phyloP scores from a whole-genome alignment of 495 filamentous ascomycete species.

The Amorphotheca resinae region DNA sequence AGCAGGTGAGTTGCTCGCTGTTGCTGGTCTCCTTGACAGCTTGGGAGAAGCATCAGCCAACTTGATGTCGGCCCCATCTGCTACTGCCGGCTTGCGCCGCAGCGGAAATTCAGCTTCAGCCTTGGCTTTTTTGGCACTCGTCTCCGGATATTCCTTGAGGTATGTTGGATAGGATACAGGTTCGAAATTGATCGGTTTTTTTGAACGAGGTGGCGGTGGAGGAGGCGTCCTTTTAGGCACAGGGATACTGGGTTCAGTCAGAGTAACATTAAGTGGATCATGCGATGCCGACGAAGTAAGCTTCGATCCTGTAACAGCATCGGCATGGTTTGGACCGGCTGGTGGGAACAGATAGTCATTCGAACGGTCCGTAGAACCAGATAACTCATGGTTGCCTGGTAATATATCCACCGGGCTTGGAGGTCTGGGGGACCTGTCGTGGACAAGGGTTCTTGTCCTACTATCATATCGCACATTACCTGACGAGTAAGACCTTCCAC shows the following conservation, averaged over 20 bases:
- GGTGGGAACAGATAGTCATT: constrained; percentile 20
- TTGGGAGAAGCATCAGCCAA: constrained; percentile 1
- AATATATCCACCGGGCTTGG: constrained; percentile 12
- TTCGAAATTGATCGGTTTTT: constrained; percentile 21
- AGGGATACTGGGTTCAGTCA: constrained; percentile 9
- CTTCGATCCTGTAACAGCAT: constrained; percentile 12
- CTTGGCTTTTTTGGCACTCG: constrained; percentile 11
- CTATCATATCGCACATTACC: constrained; percentile 17
- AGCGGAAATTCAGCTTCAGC: constrained; percentile 13
- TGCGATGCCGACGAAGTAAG: constrained; percentile 9
- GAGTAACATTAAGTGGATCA: constrained; percentile 15
- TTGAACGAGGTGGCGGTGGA: constrained; percentile 31
- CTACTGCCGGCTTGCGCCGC: constrained; percentile 8
- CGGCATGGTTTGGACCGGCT: constrained; percentile 15
- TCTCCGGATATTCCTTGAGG: constrained; percentile 22
- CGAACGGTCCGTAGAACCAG: constrained; percentile 4
- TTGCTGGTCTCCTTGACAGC: constrained; percentile 8
- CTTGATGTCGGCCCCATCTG: constrained; percentile 2
- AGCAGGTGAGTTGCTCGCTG: constrained; percentile 24
- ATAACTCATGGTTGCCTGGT: constrained; percentile 11
- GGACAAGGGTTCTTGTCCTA: constrained; percentile 17
- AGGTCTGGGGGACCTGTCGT: constrained; percentile 1
- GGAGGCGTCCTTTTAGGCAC: constrained; percentile 17
- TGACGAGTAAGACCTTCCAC: constrained; percentile 5
- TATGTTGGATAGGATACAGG: constrained; percentile 20